Conservation (phyloP, 2,329 filamentous ascomycete species). For the Ramularia endophylla region DNA sequence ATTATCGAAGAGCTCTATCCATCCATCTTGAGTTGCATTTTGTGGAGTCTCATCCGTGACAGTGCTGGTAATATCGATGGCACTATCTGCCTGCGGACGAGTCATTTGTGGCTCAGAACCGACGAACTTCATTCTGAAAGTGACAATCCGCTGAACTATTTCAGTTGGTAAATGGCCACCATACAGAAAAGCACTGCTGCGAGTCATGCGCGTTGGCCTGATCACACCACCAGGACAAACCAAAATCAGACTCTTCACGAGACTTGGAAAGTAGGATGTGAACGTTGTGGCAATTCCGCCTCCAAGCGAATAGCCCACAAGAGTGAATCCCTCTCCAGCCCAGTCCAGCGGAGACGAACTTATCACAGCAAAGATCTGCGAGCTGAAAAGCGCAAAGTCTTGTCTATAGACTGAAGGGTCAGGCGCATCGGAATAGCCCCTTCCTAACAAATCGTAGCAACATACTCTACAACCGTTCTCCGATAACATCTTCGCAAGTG, state of each 20-base stretch:
- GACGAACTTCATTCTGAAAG: constrained; percentile 25
- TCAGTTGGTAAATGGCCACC: constrained; percentile 55
- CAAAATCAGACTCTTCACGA: constrained; percentile 66
- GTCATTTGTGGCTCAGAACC: constrained; percentile 34
- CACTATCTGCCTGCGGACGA: neutral
- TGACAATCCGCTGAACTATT: constrained; percentile 49
- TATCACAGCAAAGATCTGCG: constrained; percentile 65
- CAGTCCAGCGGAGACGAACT: constrained; percentile 64
- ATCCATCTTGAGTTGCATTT: neutral
- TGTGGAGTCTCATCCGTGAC: constrained; percentile 1
- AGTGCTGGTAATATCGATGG: constrained; percentile 1
- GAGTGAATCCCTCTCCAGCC: constrained; percentile 57
- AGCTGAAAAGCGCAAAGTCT: constrained; percentile 65
- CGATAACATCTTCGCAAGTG: constrained; percentile 60
- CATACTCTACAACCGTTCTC: constrained; percentile 63
- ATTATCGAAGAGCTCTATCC: constrained; percentile 42
- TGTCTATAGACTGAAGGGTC: constrained; percentile 62
- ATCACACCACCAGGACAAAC: constrained; percentile 76
- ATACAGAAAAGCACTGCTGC: constrained; percentile 59
- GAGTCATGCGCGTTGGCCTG: constrained; percentile 55
- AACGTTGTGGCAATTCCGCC: constrained; percentile 69
- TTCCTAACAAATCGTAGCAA: constrained; percentile 70
- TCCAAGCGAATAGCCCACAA: constrained; percentile 76
- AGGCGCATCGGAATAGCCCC: constrained; percentile 71
- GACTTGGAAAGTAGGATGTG: constrained; percentile 59